These are phyloP conservation scores for Lecanicillium sp. DNA, from an alignment of 2,329 filamentous ascomycete species.

Conservation along the genomic window DNA sequence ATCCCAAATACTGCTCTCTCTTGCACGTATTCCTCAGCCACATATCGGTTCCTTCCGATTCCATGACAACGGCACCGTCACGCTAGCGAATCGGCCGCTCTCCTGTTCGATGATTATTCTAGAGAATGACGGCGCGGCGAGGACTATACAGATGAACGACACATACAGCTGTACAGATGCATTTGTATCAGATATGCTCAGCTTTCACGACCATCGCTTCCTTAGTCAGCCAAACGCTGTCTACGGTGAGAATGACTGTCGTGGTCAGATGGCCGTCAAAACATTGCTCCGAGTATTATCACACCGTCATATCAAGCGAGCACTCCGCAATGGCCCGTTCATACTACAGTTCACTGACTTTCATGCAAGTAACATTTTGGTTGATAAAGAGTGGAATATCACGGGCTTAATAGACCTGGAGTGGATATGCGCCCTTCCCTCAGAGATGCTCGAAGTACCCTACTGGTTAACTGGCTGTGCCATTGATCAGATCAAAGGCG, in stretches of 20 bases:
- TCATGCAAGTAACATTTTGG: slow-evolving; percentile 21
- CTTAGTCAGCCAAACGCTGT: slow-evolving; percentile 18
- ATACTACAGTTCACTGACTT: slow-evolving; percentile 20
- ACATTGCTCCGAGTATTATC: slow-evolving; percentile 14
- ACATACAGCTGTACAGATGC: slow-evolving; percentile 20
- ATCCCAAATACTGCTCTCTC: slow-evolving; percentile 16
- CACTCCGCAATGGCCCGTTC: slow-evolving; percentile 16
- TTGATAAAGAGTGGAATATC: slow-evolving; percentile 22
- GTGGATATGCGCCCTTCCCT: slow-evolving; percentile 19
- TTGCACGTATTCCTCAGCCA: slow-evolving; percentile 16
- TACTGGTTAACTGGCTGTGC: slow-evolving; percentile 17
- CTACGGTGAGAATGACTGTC: slow-evolving; percentile 15
- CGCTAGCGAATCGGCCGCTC: slow-evolving; percentile 21
- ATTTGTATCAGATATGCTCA: slow-evolving; percentile 15
- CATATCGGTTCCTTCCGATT: slow-evolving; percentile 17
- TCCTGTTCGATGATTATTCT: slow-evolving; percentile 18
- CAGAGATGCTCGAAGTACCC: slow-evolving; percentile 19
- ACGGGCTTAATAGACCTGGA: slow-evolving; percentile 21
- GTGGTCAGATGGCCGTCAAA: slow-evolving; percentile 16
- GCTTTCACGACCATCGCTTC: slow-evolving; percentile 16
- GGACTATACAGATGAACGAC: slow-evolving; percentile 18
- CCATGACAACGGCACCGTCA: slow-evolving; percentile 18
- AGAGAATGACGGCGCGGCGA: slow-evolving; percentile 22
- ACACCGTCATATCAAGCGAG: slow-evolving; percentile 15
- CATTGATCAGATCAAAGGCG: slow-evolving; percentile 3